Conservation (phyloP, 495 filamentous ascomycete species). For the Penicillium maclennaniae region DNA sequence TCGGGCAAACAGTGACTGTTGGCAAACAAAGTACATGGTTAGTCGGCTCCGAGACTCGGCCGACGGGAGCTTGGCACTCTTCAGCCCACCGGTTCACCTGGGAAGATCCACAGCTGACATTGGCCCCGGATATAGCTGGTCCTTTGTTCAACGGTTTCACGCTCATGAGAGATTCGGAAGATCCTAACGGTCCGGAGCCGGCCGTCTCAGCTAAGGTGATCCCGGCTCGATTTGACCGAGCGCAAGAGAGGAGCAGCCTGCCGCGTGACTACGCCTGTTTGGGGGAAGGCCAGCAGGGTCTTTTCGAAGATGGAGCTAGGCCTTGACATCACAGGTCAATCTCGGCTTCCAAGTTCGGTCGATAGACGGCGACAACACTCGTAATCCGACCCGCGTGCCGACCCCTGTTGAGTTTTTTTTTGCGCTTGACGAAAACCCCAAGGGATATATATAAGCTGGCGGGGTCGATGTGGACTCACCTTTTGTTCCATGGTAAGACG, state of each 20-base stretch:
- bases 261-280: background rate
- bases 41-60: constrained; percentile 36
- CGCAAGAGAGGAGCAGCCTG: constrained; percentile 4
- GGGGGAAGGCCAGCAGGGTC: background rate
- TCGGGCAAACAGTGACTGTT: background rate
- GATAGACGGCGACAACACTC: constrained; percentile 5
- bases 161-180: constrained; percentile 5
- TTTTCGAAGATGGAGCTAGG: background rate
- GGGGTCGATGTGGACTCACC: background rate
- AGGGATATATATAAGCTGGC: constrained; percentile 21
- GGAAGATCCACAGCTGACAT: constrained; percentile 9
- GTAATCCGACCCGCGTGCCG: constrained; percentile 11
- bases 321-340: constrained; percentile 22
- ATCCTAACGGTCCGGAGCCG: constrained; percentile 25
- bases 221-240: constrained; percentile 28
- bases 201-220: constrained; percentile 32
- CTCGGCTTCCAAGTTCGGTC: constrained; percentile 15
- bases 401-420: constrained; percentile 7
- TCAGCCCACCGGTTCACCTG: constrained; percentile 9
- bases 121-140: constrained; percentile 8
- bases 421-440: background rate
- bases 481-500: background rate
- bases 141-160: constrained; percentile 19
- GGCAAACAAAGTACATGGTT: background rate
- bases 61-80: constrained; percentile 17